Evolutionary conservation across 2,329 filamentous ascomycete genomes (phyloP).

Genomic region (Phyllosticta paracitricarpa): DNA sequence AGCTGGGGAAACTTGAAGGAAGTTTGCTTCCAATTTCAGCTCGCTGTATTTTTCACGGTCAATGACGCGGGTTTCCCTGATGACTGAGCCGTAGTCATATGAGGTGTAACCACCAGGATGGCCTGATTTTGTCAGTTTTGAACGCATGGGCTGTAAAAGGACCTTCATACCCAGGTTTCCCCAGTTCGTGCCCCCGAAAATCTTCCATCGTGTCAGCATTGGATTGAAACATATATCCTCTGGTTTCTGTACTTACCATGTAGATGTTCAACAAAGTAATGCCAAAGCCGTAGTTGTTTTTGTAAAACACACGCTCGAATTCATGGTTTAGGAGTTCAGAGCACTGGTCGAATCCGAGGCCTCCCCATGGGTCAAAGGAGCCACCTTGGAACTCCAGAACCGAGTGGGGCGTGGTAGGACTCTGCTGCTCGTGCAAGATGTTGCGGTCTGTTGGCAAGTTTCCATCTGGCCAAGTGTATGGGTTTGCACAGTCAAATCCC

Average conservation of each 20-base stretch:
- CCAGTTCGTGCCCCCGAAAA: conserved; percentile 74
- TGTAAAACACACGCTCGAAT: conserved; percentile 70
- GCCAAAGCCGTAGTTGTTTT: conserved; percentile 59
- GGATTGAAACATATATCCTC: not conserved
- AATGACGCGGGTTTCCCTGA: conserved; percentile 60
- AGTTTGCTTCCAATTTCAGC: conserved; percentile 65
- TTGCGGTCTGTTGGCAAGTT: conserved; percentile 48
- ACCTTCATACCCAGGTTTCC: conserved; percentile 49
- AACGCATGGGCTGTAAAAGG: not conserved
- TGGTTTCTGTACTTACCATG: conserved; percentile 44
- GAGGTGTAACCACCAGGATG: conserved; percentile 50
- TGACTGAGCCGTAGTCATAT: conserved; percentile 53
- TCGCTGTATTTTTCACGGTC: conserved; percentile 70
- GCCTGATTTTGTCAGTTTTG: conserved; percentile 21
- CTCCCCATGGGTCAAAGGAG: conserved; percentile 66
- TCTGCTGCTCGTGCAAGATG: conserved; percentile 46
- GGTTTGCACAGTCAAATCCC: conserved; percentile 52
- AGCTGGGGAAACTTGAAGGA: conserved; percentile 60
- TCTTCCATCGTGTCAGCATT: conserved; percentile 28
- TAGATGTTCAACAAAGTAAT: conserved; percentile 63
- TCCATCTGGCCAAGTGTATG: conserved; percentile 49
- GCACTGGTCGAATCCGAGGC: conserved; percentile 59
- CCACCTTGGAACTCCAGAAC: conserved; percentile 63
- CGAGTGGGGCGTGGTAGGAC: conserved; percentile 55
- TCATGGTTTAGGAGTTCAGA: conserved; percentile 57